Percentiles rank a stretch among this genome's conserved stretches.
phyloP scores from a whole-genome alignment of 2,329 filamentous ascomycete species.

The Raffaelea arxii region DNA sequence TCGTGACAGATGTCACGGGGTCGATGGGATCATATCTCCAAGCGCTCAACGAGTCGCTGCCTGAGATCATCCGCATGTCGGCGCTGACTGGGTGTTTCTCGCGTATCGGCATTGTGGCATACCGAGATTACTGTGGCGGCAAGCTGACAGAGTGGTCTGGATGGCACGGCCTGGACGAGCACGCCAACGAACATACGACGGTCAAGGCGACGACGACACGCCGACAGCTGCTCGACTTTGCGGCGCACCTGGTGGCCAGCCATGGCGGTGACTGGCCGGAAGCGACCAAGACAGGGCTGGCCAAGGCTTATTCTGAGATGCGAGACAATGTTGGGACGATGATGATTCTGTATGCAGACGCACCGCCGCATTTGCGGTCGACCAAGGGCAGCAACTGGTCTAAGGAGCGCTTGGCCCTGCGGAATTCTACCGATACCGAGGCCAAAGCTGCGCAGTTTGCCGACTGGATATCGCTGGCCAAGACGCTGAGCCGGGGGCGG shows the following conservation, averaged over 20 bases:
- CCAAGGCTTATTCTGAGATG: conserved; percentile 35
- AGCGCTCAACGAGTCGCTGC: conserved; percentile 34
- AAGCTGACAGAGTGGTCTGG: conserved; percentile 36
- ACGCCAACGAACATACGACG: neutral
- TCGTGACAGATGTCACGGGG: conserved; percentile 35
- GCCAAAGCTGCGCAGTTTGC: conserved; percentile 22
- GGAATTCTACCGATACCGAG: neutral
- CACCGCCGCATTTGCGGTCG: conserved; percentile 12
- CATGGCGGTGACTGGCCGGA: conserved; percentile 35
- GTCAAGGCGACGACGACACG: conserved; percentile 17
- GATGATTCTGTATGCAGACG: conserved; percentile 37
- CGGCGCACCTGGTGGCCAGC: conserved; percentile 19
- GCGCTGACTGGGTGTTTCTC: conserved; percentile 38
- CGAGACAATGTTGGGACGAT: conserved; percentile 36
- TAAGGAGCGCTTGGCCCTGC: conserved; percentile 18
- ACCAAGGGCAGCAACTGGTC: conserved; percentile 17
- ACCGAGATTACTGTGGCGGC: conserved; percentile 34
- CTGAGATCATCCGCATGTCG: conserved; percentile 40
- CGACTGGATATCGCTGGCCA: conserved; percentile 33
- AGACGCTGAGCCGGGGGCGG: conserved; percentile 21
- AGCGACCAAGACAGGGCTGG: conserved; percentile 38
- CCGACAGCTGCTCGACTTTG: conserved; percentile 25
- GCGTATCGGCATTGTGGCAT: conserved; percentile 38
- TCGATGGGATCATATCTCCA: conserved; percentile 34
- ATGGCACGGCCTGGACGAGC: conserved; percentile 25